Percentiles rank a stretch among this genome's conserved stretches.
These are phyloP conservation scores for Leccinum subtestaceum DNA, from an alignment of 768 basidiomycete species.

Conservation along the genomic window DNA sequence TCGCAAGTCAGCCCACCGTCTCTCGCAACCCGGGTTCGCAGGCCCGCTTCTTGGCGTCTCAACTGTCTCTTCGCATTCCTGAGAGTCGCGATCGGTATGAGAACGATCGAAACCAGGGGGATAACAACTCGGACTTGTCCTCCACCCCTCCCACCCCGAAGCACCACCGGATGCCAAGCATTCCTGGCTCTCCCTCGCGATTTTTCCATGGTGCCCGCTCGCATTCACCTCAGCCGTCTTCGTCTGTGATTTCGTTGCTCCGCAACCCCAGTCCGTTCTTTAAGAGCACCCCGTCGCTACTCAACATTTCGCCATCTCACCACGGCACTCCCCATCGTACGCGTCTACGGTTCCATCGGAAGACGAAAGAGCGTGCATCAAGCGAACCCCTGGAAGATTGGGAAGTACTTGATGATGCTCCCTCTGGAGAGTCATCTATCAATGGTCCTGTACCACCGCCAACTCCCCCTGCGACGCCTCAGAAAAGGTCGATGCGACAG, in stretches of 20 bases:
- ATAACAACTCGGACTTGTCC: slow-evolving; percentile 31
- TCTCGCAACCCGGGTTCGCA: slow-evolving; percentile 27
- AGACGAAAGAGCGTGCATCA: slow-evolving; percentile 34
- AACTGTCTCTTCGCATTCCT: slow-evolving; percentile 33
- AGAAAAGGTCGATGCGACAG: slow-evolving; percentile 14
- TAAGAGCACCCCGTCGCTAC: slow-evolving; percentile 33
- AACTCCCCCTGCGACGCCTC: slow-evolving; percentile 23
- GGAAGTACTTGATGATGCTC: slow-evolving; percentile 31
- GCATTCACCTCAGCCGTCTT: slow-evolving; percentile 33
- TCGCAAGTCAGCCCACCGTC: slow-evolving; percentile 29
- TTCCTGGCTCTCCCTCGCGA: slow-evolving; percentile 31
- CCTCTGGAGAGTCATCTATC: slow-evolving; percentile 25
- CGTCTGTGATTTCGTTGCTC: slow-evolving; percentile 33
- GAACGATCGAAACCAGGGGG: slow-evolving; percentile 28
- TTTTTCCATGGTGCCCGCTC: slow-evolving; percentile 30
- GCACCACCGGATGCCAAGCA: slow-evolving; percentile 29
- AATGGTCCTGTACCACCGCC: slow-evolving; percentile 23
- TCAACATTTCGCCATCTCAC: slow-evolving; percentile 31
- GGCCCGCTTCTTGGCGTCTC: slow-evolving; percentile 33
- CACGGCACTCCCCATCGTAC: slow-evolving; percentile 30
- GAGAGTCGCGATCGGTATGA: slow-evolving; percentile 33
- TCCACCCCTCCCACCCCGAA: slow-evolving; percentile 34
- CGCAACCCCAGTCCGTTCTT: slow-evolving; percentile 36
- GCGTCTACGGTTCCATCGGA: slow-evolving; percentile 33
- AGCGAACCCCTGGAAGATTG: slow-evolving; percentile 34